A percentile compares a stretch with the other conserved stretches of the same genome.
phyloP scores from a whole-genome alignment of 805 yeast genomes.

The Yamadazyma nakazawae region DNA sequence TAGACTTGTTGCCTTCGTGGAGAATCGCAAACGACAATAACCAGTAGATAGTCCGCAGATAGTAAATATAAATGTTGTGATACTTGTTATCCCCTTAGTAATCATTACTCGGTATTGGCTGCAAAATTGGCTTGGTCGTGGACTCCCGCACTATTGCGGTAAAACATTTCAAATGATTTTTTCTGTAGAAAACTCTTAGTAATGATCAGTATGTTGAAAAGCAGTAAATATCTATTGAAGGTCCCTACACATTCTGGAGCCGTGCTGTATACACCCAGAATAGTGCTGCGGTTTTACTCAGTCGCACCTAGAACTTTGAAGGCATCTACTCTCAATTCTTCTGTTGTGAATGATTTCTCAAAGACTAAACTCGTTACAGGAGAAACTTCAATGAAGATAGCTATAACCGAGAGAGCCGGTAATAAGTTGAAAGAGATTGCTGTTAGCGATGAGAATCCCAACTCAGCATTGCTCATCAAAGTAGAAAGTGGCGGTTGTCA shows the following conservation, averaged over 20 bases:
- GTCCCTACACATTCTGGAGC: neutral
- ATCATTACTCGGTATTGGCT: neutral
- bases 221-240: neutral
- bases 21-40: conserved; percentile 39
- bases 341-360: conserved; percentile 25
- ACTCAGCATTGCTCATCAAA: conserved; percentile 62
- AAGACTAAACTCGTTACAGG: conserved; percentile 35
- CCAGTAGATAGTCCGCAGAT: conserved; percentile 12
- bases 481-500: conserved; percentile 99
- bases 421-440: conserved; percentile 53
- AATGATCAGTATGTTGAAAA: neutral
- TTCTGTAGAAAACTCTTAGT: neutral
- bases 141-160: neutral
- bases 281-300: neutral
- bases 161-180: neutral
- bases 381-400: conserved; percentile 37
- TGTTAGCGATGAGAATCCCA: conserved; percentile 50
- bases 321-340: conserved; percentile 26
- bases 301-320: conserved; percentile 18
- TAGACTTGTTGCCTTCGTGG: conserved; percentile 40
- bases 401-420: conserved; percentile 47
- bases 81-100: neutral
- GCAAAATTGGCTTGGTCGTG: neutral
- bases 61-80: neutral
- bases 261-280: neutral